Conservation (phyloP, 139 green algal species). For the Chlorella sorokiniana region DNA sequence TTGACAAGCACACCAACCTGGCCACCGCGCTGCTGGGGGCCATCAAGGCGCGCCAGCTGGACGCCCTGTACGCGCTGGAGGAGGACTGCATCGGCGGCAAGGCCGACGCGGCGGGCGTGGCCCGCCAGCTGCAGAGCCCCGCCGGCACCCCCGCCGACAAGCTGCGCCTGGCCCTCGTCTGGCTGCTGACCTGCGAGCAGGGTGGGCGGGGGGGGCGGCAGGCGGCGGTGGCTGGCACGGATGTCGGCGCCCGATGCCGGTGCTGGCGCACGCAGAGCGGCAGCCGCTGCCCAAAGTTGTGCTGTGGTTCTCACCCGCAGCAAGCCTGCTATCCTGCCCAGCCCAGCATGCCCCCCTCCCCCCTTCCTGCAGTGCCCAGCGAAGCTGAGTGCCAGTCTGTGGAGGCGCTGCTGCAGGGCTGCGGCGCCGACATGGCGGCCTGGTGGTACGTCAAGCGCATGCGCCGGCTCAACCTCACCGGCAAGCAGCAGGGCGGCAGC, state of each 20-base stretch:
- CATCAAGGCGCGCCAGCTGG: slow-evolving; percentile 90
- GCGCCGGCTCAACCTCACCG: slow-evolving; percentile 84
- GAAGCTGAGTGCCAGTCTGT: slow-evolving; percentile 24
- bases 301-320: no score
- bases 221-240: background rate
- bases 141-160: slow-evolving; percentile 82
- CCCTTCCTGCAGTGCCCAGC: background rate
- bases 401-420: slow-evolving; percentile 27
- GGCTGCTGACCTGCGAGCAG: slow-evolving; percentile 74
- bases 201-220: slow-evolving; percentile 39
- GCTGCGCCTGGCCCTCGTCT: slow-evolving; percentile 89
- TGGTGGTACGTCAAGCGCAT: slow-evolving; percentile 90
- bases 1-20: slow-evolving; percentile 99
- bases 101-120: slow-evolving; percentile 64
- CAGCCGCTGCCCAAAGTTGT: no score
- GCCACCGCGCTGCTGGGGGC: slow-evolving; percentile 81
- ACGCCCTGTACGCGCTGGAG: slow-evolving; percentile 83
- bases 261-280: no score
- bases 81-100: slow-evolving; percentile 90
- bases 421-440: slow-evolving; percentile 75
- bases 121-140: slow-evolving; percentile 54
- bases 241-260: no score
- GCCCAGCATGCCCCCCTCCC: background rate
- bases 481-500: slow-evolving; percentile 29
- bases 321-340: background rate